These are phyloP conservation scores for Lentinula guzmanii DNA, from an alignment of 768 basidiomycete species.

Conservation along the genomic window DNA sequence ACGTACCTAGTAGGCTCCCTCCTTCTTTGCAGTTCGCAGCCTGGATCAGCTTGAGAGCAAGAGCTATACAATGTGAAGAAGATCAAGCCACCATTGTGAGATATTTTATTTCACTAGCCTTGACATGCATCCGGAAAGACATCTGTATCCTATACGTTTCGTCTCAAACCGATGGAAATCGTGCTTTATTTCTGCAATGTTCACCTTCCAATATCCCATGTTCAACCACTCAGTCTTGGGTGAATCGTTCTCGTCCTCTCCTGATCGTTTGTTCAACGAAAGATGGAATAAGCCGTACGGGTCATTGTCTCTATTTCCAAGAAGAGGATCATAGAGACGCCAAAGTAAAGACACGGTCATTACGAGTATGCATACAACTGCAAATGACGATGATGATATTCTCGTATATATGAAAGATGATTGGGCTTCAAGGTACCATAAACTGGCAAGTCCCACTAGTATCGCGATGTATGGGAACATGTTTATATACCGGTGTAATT, in stretches of 20 bases:
- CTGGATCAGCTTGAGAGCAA: constrained; percentile 46
- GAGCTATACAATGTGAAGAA: constrained; percentile 21
- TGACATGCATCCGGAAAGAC: constrained; percentile 55
- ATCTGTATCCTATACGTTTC: constrained; percentile 31
- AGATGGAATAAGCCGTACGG: constrained; percentile 60
- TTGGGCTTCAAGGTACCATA: not conserved
- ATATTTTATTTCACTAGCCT: constrained; percentile 28
- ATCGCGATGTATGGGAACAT: not conserved
- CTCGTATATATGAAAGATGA: not conserved
- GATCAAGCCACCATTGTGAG: not conserved
- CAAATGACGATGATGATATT: not conserved
- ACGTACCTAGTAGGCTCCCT: constrained; percentile 49
- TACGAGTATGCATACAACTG: not conserved
- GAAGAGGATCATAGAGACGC: not conserved
- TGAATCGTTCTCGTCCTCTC: constrained; percentile 18
- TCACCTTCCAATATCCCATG: constrained; percentile 66
- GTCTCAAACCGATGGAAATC: not conserved
- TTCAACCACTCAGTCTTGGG: constrained; percentile 67
- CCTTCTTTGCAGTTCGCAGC: constrained; percentile 33
- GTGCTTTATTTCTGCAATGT: constrained; percentile 3
- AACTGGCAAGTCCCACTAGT: not conserved
- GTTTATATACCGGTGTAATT: no score
- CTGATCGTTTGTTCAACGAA: constrained; percentile 38
- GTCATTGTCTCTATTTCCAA: constrained; percentile 21
- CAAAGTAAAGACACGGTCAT: not conserved